phyloP scores from a whole-genome alignment of 441 rosid species.

The Pelargonium australe region DNA sequence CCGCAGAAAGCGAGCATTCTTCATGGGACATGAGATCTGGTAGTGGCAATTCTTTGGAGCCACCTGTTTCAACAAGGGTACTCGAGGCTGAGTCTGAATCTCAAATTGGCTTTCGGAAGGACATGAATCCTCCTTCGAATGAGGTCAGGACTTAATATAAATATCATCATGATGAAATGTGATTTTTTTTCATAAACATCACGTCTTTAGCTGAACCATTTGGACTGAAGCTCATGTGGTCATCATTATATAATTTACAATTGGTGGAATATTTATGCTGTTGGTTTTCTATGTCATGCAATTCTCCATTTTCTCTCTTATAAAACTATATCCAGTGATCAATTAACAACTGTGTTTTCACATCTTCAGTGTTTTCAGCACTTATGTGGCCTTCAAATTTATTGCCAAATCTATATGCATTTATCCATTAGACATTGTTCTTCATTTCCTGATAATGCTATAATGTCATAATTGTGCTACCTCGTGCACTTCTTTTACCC shows the following conservation, averaged over 20 bases:
- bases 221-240: background rate
- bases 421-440: background rate
- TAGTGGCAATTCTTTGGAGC: constrained; percentile 15
- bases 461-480: no score
- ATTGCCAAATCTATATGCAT: no score
- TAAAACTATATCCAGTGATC: no score
- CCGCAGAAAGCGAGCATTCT: constrained; percentile 23
- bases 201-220: background rate
- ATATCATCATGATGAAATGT: background rate
- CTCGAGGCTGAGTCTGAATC: constrained; percentile 9
- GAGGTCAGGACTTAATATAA: constrained; percentile 31
- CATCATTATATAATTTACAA: no score
- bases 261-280: background rate
- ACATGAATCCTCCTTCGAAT: constrained; percentile 21
- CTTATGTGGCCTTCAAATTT: no score
- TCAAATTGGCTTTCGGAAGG: constrained; percentile 19
- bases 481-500: background rate
- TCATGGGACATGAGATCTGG: constrained; percentile 13
- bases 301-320: background rate
- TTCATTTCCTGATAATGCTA: background rate
- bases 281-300: background rate
- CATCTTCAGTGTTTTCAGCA: no score
- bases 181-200: no score
- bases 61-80: constrained; percentile 22
- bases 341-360: no score